Evolutionary conservation across 1,284 basidiomycete species (phyloP).

Genomic region (Cutaneotrichosporon mucoides): DNA sequence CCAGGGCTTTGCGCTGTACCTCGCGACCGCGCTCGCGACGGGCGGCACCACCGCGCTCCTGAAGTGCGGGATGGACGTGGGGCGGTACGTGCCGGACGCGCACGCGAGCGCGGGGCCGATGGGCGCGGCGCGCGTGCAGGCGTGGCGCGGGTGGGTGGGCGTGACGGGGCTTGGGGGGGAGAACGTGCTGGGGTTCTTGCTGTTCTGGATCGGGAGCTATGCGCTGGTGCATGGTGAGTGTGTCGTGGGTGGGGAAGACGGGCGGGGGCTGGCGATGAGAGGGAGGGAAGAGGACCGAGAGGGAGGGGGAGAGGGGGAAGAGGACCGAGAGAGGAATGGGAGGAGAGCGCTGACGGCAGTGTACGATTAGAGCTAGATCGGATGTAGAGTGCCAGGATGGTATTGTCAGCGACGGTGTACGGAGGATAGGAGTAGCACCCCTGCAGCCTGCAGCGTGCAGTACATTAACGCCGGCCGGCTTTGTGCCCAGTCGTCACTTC

Average conservation of each 20-base stretch:
- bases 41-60: slow-evolving; percentile 61
- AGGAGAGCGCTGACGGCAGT: slow-evolving; percentile 4
- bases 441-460: no score
- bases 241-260: no score
- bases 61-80: slow-evolving; percentile 60
- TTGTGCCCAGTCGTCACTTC: no score
- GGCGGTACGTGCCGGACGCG: slow-evolving; percentile 36
- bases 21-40: slow-evolving; percentile 62
- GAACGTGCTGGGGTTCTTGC: slow-evolving; percentile 76
- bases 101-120: slow-evolving; percentile 18
- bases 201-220: slow-evolving; percentile 85
- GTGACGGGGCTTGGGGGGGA: slow-evolving; percentile 76
- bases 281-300: no score
- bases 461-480: no score
- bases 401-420: no score
- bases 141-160: slow-evolving; percentile 53
- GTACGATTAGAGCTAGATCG: slow-evolving; percentile 12
- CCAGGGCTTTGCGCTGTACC: slow-evolving; percentile 73
- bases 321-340: no score
- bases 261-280: no score
- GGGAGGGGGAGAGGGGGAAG: no score
- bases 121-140: slow-evolving; percentile 45
- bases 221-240: slow-evolving; percentile 40
- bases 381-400: no score
- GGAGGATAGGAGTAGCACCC: no score